Base-by-base conservation (phyloP, 2,329 filamentous ascomycete genomes). In the Amauroascus verrucosus region DNA sequence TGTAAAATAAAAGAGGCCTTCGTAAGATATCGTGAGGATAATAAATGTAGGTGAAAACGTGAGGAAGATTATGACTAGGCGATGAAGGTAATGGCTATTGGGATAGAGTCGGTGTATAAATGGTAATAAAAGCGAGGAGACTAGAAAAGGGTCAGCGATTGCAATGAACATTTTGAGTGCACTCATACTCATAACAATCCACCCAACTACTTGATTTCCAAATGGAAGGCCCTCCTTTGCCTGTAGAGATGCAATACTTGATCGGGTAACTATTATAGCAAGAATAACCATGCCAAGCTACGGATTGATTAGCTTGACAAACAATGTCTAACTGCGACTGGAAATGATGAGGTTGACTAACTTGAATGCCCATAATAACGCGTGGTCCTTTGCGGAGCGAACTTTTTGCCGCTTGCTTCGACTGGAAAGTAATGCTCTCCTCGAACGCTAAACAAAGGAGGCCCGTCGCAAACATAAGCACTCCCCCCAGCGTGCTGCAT, bases 21-120 rank as follows among this genome's bases (percentile, higher is more conserved):
- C 93, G 71, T 95, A 98, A 0, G 91, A 96, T 61, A 97, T 96
- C 6, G 90, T 95, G 48, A 98, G 80, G 63, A 98, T 91, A 65
- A 98, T 85, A 70, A 97, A 98, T 1, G 86, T 85, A 0, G 93
- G 93, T 0, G 91, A 86, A 66, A 94, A 97, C 4, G 90, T 86
- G 47, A 98, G 76, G 72, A 97, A 98, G 51, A 96, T 83, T 61
- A 95, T 81, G 60, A 90, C 78, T 3, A 98, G 75, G 22, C 90
- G 84, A 67, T 97, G 90, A 60, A 97, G 80, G 68, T 97, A 96
- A 70, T 96, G 84, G 60, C 77, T 85, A 66, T 88, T 93, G 1
- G 88, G 85, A 59, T 86, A 83, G 1, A 94, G 64, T 20, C 84
- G 80, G 67, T 97, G 87, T n/a, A 85, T 75, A 58, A 94, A 78